phyloP scores from a whole-genome alignment of 441 rosid species.

The Cnidoscolus chayamansa region DNA sequence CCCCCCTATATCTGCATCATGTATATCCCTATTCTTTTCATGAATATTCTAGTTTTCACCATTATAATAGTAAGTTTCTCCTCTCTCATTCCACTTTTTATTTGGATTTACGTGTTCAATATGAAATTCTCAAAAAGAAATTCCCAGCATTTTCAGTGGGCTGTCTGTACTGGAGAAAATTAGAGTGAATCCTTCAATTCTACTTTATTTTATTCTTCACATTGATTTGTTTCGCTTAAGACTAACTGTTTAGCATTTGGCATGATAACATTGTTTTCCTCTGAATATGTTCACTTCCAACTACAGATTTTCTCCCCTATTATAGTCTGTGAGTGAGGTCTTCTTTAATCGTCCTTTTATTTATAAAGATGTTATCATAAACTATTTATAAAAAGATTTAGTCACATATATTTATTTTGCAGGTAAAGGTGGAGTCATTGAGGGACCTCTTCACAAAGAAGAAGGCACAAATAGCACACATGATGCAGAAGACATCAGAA shows the following conservation, averaged over 20 bases:
- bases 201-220: background rate
- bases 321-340: background rate
- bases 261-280: background rate
- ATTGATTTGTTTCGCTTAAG: background rate
- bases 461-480: slow-evolving; percentile 57
- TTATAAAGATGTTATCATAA: background rate
- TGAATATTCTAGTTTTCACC: background rate
- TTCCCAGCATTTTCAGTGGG: background rate
- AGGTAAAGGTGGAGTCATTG: slow-evolving; percentile 58
- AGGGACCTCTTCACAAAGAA: slow-evolving; percentile 48
- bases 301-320: background rate
- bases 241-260: background rate
- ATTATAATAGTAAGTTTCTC: background rate
- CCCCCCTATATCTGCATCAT: background rate
- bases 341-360: background rate
- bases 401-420: slow-evolving; percentile 22
- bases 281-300: background rate
- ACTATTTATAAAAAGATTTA: slow-evolving; percentile 9
- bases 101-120: slow-evolving; percentile 5
- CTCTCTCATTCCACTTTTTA: background rate
- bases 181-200: background rate
- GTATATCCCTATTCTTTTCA: background rate
- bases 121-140: background rate
- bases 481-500: slow-evolving; percentile 66
- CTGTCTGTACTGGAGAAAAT: background rate